Percentiles rank a stretch among this genome's conserved stretches.
Conservation (phyloP, 768 basidiomycete genomes). For the Pleurotus cornucopiae region DNA sequence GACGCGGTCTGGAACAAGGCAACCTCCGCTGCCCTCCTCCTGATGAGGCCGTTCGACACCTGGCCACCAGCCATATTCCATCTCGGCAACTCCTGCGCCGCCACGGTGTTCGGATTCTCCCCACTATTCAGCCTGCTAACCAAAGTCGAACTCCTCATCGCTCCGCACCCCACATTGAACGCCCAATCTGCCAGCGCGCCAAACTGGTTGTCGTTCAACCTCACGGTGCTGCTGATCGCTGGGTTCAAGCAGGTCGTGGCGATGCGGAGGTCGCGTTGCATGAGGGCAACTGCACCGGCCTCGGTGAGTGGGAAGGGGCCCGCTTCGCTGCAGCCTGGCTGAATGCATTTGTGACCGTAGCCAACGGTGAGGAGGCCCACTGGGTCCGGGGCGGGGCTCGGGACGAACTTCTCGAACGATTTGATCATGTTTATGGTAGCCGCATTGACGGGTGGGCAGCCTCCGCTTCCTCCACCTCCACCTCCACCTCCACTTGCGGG, state of each 20-base stretch:
- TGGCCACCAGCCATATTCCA: constrained; percentile 22
- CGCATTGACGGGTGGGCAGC: constrained; percentile 18
- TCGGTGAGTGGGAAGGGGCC: constrained; percentile 28
- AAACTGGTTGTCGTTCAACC: constrained; percentile 27
- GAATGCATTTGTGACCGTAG: constrained; percentile 28
- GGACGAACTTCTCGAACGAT: constrained; percentile 27
- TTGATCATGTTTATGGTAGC: constrained; percentile 27
- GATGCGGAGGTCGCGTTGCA: constrained; percentile 20
- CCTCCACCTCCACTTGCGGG: constrained; percentile 10
- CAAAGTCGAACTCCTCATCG: constrained; percentile 20
- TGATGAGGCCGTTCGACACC: constrained; percentile 23
- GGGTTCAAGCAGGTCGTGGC: constrained; percentile 25
- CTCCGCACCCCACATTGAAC: constrained; percentile 25
- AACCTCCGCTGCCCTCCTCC: constrained; percentile 24
- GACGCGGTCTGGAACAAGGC: constrained; percentile 25
- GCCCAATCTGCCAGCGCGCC: constrained; percentile 28
- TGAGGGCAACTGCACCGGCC: constrained; percentile 21
- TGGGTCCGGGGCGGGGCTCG: constrained; percentile 28
- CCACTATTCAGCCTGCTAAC: constrained; percentile 25
- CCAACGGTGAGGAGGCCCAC: constrained; percentile 31
- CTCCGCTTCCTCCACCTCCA: constrained; percentile 1
- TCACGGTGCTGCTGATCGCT: constrained; percentile 18
- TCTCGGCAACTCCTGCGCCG: constrained; percentile 25
- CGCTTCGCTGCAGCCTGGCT: constrained; percentile 24
- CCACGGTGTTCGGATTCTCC: constrained; percentile 26